Base-by-base conservation (phyloP, 2,329 filamentous ascomycete genomes). In the Pseudogymnoascus sp. region DNA sequence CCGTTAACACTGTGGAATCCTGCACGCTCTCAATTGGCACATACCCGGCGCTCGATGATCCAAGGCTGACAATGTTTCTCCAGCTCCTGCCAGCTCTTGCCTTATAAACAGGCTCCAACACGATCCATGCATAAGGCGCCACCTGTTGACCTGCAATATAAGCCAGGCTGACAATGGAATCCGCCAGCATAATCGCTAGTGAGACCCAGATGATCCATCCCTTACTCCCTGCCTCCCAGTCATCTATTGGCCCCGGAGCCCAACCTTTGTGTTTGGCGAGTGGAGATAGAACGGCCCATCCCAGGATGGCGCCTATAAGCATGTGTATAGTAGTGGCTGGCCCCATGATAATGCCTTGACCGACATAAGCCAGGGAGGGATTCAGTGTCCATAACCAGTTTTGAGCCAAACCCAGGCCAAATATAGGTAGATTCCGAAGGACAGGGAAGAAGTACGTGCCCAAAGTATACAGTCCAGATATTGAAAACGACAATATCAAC, bases 121-220 rank as follows among this genome's bases (percentile, higher is more conserved):
- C 80, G 0, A 72, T 59, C 21, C 72, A 70, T 1, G 74, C 77
- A 67, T 82, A 76, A 11, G 75, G 75, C 19, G 88, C 73, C 0
- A 88, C 66, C 0, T 90, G 88, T 3, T 84, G 84, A 2, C 89
- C 67, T 1, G 89, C 79, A 42, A 97, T 82, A 80, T 93, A 92
- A 1, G 89, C 86, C 9, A 99, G 83, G 70, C 90, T 97, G 66
- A 97, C 84, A 3, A 99, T 82, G 0, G 93, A 91, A 75, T 99
- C 95, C 21, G 91, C 90, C 26, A 99, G 82, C 95, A 99, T 99
- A 68, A 99, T 97, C 3, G 95, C 91, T 31, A 99, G 79, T 35
- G 91, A 96, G 2, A 96, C 82, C 95, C 95, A 99, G 0, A 99
- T 91, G 65, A 99, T 97, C 95, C 95, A 99, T 40, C 93, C 95